Conservation (phyloP, 352 stramenopile species). For the Pythium aphanidermatum region DNA sequence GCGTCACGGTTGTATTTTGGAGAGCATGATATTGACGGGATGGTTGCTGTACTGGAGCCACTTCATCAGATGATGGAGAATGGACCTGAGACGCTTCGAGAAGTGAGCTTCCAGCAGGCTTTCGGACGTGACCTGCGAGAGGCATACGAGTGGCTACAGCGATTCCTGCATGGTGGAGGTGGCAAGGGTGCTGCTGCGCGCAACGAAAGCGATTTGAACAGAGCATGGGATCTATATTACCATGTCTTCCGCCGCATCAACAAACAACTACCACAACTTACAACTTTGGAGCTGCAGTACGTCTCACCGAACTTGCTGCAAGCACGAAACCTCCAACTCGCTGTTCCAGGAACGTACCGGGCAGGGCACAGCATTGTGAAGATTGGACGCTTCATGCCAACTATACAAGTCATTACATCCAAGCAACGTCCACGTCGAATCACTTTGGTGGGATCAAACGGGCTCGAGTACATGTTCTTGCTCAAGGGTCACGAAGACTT, state of each 20-base stretch:
- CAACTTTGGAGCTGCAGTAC: constrained; percentile 95
- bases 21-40: constrained; percentile 94
- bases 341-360: constrained; percentile 93
- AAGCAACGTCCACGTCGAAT: constrained; percentile 99
- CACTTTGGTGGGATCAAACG: constrained; percentile 97
- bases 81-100: constrained; percentile 73
- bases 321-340: constrained; percentile 93
- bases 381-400: constrained; percentile 92
- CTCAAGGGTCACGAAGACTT: constrained; percentile 99
- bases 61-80: constrained; percentile 90
- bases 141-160: constrained; percentile 80
- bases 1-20: constrained; percentile 97
- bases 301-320: constrained; percentile 95
- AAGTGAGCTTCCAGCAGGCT: constrained; percentile 81
- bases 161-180: constrained; percentile 72
- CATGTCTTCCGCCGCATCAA: constrained; percentile 94
- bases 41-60: constrained; percentile 94
- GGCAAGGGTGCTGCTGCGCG: too few relatives aligned
- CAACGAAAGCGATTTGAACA: constrained; percentile 79
- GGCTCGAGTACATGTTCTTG: constrained; percentile 98
- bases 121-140: constrained; percentile 92
- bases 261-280: constrained; percentile 93
- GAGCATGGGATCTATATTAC: constrained; percentile 99
- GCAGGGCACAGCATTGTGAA: constrained; percentile 77
- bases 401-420: constrained; percentile 96